Evolutionary conservation across 148 eudicot species (phyloP), one percentile per base, ranked within the genome.

Genomic region (Silene conica): DNA sequence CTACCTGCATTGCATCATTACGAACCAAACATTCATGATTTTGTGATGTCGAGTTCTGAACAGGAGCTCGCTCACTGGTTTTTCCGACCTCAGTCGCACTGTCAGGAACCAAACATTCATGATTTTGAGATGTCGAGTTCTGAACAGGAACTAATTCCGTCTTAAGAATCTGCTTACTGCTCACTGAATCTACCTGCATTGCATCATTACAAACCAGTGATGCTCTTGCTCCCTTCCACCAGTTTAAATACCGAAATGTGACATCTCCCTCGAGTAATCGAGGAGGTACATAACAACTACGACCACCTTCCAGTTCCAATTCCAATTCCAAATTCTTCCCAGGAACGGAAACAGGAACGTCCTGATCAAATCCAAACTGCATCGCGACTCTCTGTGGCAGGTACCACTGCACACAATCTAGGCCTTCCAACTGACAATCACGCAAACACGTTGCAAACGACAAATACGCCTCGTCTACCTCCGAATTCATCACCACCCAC

Each of bases 321-420:
- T n/a, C n/a, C n/a, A n/a, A 65, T 72, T 19, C 56, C 14, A 9
- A 23, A 55, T 43, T 43, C 1, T 4, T 19, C 14, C 67, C 56
- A 55, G 76, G 19, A 38, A 72, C 21, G 11, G 0, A 71, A 77
- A 18, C 63, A 3, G 87, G 87, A 71, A 88, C 48, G 73, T 83
- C 87, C 59, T 89, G 92, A 76, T 89, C 90, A 69, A 81, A 67
- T 5, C 92, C 90, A 73, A 89, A 89, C 64, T 86, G 90, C 85
- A 79, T 74, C 8, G 83, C 86, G 5, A 83, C 88, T 41, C 87
- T 74, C 73, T 85, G 83, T 18, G 92, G 92, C 1, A 73, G 70
- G 67, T 89, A 89, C 50, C 69, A 73, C 74, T 83, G 86, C 18
- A 76, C 56, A 28, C 82, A 82, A 20, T 79, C 88, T 3, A 77